Evolutionary conservation across 2,329 filamentous ascomycete genomes (phyloP).

Genomic region (Exophiala lecanii-corni): DNA sequence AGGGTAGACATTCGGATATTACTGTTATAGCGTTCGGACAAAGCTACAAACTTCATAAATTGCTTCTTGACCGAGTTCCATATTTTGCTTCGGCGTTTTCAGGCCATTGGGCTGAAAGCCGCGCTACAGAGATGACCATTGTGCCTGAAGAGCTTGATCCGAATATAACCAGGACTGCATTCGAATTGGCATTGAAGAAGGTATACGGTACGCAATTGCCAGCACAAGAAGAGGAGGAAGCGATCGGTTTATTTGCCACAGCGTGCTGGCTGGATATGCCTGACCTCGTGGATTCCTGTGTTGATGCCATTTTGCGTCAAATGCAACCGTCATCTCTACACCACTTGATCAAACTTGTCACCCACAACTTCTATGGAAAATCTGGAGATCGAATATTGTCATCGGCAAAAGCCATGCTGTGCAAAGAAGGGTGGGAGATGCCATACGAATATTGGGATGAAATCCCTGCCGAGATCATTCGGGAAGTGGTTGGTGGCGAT

Average conservation of each 20-base stretch:
- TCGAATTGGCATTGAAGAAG: constrained; percentile 52
- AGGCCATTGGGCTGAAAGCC: constrained; percentile 53
- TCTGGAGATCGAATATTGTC: constrained; percentile 52
- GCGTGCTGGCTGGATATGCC: constrained; percentile 57
- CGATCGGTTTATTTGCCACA: constrained; percentile 52
- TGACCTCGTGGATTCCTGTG: constrained; percentile 50
- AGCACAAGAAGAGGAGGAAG: constrained; percentile 48
- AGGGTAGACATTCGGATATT: constrained; percentile 52
- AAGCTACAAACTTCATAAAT: constrained; percentile 49
- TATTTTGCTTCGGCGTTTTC: constrained; percentile 54
- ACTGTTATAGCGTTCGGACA: constrained; percentile 50
- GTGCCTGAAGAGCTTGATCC: constrained; percentile 51
- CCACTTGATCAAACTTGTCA: constrained; percentile 50
- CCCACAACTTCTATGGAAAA: constrained; percentile 52
- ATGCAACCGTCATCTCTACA: constrained; percentile 49
- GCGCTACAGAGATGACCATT: constrained; percentile 48
- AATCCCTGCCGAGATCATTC: constrained; percentile 53
- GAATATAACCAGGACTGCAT: constrained; percentile 49
- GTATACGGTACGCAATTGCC: constrained; percentile 49
- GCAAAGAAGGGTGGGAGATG: constrained; percentile 55
- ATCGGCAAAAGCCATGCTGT: constrained; percentile 56
- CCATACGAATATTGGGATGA: constrained; percentile 49
- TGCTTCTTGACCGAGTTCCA: constrained; percentile 52
- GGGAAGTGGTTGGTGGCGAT: constrained; percentile 56
- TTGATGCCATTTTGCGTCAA: constrained; percentile 51